Percentiles rank a stretch among this genome's conserved stretches.
These are phyloP conservation scores for Phlebopus sp. DNA, from an alignment of 1,284 basidiomycete species.

Conservation along the genomic window DNA sequence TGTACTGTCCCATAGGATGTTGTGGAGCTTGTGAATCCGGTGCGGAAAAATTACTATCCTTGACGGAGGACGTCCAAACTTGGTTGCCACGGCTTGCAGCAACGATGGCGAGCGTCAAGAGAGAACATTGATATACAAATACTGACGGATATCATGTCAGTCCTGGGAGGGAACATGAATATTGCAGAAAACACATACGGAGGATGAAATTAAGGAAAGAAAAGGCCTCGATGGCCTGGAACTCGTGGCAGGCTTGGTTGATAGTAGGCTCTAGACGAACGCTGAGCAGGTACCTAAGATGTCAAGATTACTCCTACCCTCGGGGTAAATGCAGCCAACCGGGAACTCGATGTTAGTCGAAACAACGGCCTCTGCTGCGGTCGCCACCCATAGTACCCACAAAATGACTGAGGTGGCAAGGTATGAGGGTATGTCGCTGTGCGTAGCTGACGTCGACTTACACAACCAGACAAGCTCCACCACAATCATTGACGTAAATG, in stretches of 20 bases:
- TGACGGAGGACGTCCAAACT: constrained; percentile 44
- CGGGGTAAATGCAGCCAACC: constrained; percentile 18
- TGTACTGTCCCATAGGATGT: constrained; percentile 22
- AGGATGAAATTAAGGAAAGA: constrained; percentile 51
- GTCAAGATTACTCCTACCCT: constrained; percentile 12
- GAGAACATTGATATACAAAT: not conserved
- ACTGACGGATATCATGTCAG: constrained; percentile 35
- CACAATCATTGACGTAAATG: constrained; percentile 37
- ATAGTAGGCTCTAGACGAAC: constrained; percentile 14
- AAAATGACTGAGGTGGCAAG: constrained; percentile 40
- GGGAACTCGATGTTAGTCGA: constrained; percentile 19
- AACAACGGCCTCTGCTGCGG: constrained; percentile 40
- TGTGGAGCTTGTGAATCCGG: constrained; percentile 10
- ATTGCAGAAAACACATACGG: constrained; percentile 33
- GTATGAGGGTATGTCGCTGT: not conserved
- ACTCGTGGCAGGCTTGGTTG: constrained; percentile 40
- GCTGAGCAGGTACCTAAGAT: not conserved
- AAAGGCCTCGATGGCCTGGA: constrained; percentile 49
- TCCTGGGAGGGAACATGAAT: constrained; percentile 32
- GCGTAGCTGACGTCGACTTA: constrained; percentile 17
- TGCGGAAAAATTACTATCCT: constrained; percentile 35
- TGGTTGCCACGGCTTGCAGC: constrained; percentile 38
- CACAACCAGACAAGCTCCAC: constrained; percentile 39
- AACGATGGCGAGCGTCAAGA: constrained; percentile 37
- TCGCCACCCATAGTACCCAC: constrained; percentile 57